Evolutionary conservation across 1,284 basidiomycete genomes (phyloP).

Genomic region (Omphalotus olearius): DNA sequence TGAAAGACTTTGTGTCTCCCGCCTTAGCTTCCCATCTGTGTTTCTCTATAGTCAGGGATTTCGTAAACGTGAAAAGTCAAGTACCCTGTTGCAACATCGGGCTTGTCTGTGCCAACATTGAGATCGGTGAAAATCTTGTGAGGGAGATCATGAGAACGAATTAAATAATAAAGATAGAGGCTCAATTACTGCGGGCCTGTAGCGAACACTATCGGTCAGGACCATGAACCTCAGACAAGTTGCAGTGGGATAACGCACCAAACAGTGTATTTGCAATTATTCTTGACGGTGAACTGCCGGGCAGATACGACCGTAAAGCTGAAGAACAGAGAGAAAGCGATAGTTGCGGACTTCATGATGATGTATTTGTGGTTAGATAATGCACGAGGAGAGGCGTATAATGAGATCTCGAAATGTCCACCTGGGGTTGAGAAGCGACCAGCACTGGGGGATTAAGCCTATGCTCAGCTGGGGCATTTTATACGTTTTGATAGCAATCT

Average conservation of each 20-base stretch:
- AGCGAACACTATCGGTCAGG: not conserved
- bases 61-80: not conserved
- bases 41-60: not conserved
- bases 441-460: not conserved
- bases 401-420: not conserved
- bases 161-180: not conserved
- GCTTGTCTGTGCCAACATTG: conserved; percentile 16
- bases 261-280: conserved; percentile 14
- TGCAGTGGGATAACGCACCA: not conserved
- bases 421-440: conserved; percentile 1
- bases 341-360: not conserved
- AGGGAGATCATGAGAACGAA: not conserved
- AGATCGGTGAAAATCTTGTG: conserved; percentile 22
- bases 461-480: not conserved
- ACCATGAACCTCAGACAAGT: not conserved
- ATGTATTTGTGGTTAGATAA: not conserved
- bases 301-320: conserved; percentile 1
- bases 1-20: conserved; percentile 33
- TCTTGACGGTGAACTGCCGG: conserved; percentile 16
- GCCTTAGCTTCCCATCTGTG: conserved; percentile 41
- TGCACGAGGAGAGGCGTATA: not conserved
- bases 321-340: not conserved
- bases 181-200: not conserved
- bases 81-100: conserved; percentile 18
- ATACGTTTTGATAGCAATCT: not conserved